Evolutionary conservation across 106 monocot species (phyloP), one percentile per base, ranked within the genome.

Genomic region (Acorus calamus): DNA sequence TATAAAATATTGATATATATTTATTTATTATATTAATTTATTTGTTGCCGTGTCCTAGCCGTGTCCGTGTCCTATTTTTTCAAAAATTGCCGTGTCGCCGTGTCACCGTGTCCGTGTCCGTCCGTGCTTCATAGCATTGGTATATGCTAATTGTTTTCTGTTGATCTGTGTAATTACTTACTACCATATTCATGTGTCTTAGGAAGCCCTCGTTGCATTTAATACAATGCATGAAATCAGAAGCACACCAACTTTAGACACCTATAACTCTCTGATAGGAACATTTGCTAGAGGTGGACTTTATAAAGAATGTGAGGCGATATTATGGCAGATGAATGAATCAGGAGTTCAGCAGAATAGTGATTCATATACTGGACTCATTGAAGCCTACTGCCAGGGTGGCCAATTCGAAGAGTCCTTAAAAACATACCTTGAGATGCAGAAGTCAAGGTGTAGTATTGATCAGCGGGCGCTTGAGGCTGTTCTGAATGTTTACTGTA

Each of bases 171-270:
- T 28, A 28, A 28, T 28, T 28, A 28, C 28, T 0, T 28, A 28
- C 28, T 28, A 28, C 28, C 1, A 28, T 28, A 28, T 28, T 28
- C 28, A 28, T 28, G 1, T 28, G 28, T 28, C 28, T 28, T 28
- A 90, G 83, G 96, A 96, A 78, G 91, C 96, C 47, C 66, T 85
- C 68, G 91, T 96, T 43, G 80, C 96, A 50, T 91, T 91, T 69
- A 96, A 91, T 68, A 96, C 82, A 7, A 96, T 96, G 96, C 74
- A 91, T 60, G 96, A 96, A 71, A 74, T 87, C 68, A 83, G 83
- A 48, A 91, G 91, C 66, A 12, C 73, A 56, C 91, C 96, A 2
- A 83, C 82, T 2, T 4, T 80, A 7, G 87, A 87, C 61, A 96
- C 96, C 2, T 96, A 91, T 67, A 91, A 85, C 63, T 78, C 80